Evolutionary conservation across 2,329 filamentous ascomycete species (phyloP).

Genomic region (Fusarium sp.): DNA sequence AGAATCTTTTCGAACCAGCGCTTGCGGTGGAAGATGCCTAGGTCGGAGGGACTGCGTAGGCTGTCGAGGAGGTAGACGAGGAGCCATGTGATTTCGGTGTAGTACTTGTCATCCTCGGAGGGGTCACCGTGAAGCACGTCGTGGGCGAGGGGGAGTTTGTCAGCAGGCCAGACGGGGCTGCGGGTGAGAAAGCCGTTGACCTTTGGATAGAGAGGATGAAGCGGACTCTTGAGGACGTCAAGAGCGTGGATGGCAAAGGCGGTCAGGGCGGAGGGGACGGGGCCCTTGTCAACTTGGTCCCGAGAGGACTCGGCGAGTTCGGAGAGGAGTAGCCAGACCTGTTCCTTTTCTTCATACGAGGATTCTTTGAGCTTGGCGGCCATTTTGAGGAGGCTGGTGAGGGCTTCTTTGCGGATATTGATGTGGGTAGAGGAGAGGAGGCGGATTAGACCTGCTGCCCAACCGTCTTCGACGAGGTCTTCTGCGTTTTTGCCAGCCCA

Average conservation of each 20-base stretch:
- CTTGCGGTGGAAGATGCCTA: slow-evolving; percentile 67
- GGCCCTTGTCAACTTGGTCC: slow-evolving; percentile 59
- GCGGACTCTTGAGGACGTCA: slow-evolving; percentile 75
- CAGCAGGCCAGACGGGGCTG: slow-evolving; percentile 77
- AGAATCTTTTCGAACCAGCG: slow-evolving; percentile 80
- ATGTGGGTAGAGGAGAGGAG: slow-evolving; percentile 79
- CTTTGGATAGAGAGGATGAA: slow-evolving; percentile 86
- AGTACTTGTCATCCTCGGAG: slow-evolving; percentile 75
- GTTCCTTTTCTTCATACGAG: slow-evolving; percentile 76
- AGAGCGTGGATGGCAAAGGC: slow-evolving; percentile 78
- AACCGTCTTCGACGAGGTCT: slow-evolving; percentile 80
- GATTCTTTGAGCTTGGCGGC: slow-evolving; percentile 71
- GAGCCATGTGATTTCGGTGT: slow-evolving; percentile 78
- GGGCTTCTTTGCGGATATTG: slow-evolving; percentile 81
- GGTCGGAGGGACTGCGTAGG: slow-evolving; percentile 66
- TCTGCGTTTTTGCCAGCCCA: slow-evolving; percentile 83
- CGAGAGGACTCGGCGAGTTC: slow-evolving; percentile 81
- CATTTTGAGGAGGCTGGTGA: slow-evolving; percentile 73
- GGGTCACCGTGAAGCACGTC: slow-evolving; percentile 71
- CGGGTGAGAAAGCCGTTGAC: slow-evolving; percentile 85
- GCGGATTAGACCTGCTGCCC: slow-evolving; percentile 73
- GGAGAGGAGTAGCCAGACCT: slow-evolving; percentile 80
- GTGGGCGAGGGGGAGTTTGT: slow-evolving; percentile 76
- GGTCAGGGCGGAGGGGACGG: slow-evolving; percentile 77
- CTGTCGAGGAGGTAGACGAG: slow-evolving; percentile 75